Conservation (phyloP, 2,329 filamentous ascomycete genomes). For the Phialemonium atrogriseum region DNA sequence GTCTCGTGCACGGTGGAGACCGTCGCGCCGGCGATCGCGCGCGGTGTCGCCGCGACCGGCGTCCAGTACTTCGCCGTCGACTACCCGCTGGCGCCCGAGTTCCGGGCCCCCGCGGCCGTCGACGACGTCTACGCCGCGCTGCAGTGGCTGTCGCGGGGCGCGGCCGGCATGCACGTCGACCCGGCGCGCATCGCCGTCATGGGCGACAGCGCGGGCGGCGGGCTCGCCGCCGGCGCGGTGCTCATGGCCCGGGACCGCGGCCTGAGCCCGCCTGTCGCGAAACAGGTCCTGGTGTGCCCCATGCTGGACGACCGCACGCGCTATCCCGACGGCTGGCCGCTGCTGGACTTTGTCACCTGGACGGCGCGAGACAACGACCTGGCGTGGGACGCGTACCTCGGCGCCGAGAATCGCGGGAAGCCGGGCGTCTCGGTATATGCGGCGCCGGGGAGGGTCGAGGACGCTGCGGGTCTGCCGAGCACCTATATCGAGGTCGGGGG, state of each 20-base stretch:
- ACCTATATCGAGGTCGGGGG: slow-evolving; percentile 30
- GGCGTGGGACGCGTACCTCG: slow-evolving; percentile 18
- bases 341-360: slow-evolving; percentile 13
- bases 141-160: slow-evolving; percentile 23
- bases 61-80: slow-evolving; percentile 27
- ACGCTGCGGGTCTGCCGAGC: slow-evolving; percentile 21
- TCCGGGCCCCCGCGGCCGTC: slow-evolving; percentile 33
- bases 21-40: slow-evolving; percentile 9
- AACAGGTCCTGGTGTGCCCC: slow-evolving; percentile 25
- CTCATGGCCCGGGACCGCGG: slow-evolving; percentile 30
- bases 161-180: slow-evolving; percentile 14
- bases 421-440: slow-evolving; percentile 11
- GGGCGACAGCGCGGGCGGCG: slow-evolving; percentile 19
- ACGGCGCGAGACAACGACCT: slow-evolving; percentile 12
- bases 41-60: slow-evolving; percentile 8
- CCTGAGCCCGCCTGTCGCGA: slow-evolving; percentile 20
- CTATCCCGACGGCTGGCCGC: slow-evolving; percentile 8
- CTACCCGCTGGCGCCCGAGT: slow-evolving; percentile 41
- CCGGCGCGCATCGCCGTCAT: slow-evolving; percentile 14
- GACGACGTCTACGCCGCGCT: slow-evolving; percentile 27
- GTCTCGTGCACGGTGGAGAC: slow-evolving; percentile 12
- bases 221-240: slow-evolving; percentile 16
- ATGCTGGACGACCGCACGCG: slow-evolving; percentile 27
- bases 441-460: slow-evolving; percentile 13
- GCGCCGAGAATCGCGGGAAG: slow-evolving; percentile 4